Conservation (phyloP, 2,329 filamentous ascomycete genomes). For the Monosporascus ibericus region DNA sequence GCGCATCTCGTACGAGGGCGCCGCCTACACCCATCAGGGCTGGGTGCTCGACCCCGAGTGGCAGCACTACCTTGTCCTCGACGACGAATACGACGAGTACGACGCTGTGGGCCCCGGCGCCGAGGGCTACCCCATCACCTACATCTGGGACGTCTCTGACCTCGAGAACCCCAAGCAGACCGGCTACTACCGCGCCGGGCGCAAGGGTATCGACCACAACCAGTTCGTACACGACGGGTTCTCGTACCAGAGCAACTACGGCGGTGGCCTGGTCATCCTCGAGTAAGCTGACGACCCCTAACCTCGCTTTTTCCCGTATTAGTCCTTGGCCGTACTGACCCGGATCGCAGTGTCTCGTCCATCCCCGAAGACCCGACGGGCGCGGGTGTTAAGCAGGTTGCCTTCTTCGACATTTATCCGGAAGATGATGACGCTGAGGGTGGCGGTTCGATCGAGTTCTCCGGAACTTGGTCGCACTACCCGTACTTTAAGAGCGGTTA, state of each 20-base stretch:
- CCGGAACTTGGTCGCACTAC: slow-evolving; percentile 36
- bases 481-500: slow-evolving; percentile 36
- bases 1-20: slow-evolving; percentile 46
- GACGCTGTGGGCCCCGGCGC: slow-evolving; percentile 30
- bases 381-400: slow-evolving; percentile 28
- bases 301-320: neutral
- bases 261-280: slow-evolving; percentile 31
- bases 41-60: slow-evolving; percentile 37
- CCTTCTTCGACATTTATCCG: slow-evolving; percentile 39
- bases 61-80: slow-evolving; percentile 34
- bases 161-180: slow-evolving; percentile 34
- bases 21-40: slow-evolving; percentile 50
- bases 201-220: slow-evolving; percentile 36
- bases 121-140: slow-evolving; percentile 34
- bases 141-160: slow-evolving; percentile 38
- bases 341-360: slow-evolving; percentile 17
- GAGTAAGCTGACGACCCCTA: slow-evolving; percentile 6
- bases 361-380: slow-evolving; percentile 24
- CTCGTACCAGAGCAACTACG: slow-evolving; percentile 39
- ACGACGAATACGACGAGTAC: slow-evolving; percentile 43
- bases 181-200: slow-evolving; percentile 32
- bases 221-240: slow-evolving; percentile 33
- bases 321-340: neutral
- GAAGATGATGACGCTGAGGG: slow-evolving; percentile 35
- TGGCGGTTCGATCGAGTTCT: slow-evolving; percentile 27